A percentile compares a stretch with the other conserved stretches of the same genome.
Conservation (phyloP, 2,329 filamentous ascomycete species). For the Pleurostoma richardsiae region DNA sequence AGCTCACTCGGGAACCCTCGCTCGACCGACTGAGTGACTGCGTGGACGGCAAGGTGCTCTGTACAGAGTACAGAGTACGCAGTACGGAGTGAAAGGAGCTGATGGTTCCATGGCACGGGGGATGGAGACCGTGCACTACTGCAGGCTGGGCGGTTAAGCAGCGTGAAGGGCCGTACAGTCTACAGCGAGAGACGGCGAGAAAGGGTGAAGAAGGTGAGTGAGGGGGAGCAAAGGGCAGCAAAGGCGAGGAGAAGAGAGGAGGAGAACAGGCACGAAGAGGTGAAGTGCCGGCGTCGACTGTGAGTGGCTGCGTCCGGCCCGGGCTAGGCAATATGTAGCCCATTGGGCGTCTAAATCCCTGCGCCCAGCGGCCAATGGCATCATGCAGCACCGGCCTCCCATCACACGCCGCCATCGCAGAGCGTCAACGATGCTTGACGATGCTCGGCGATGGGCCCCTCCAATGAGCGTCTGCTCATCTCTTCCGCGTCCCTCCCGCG, state of each 20-base stretch:
- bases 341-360: conserved; percentile 34
- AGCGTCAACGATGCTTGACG: neutral
- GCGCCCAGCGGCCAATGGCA: conserved; percentile 22
- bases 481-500: too few relatives aligned
- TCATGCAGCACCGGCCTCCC: conserved; percentile 9
- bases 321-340: conserved; percentile 23
- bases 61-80: too few relatives aligned
- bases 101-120: too few relatives aligned
- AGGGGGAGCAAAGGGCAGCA: conserved; percentile 1
- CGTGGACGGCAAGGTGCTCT: too few relatives aligned
- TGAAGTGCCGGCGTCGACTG: neutral
- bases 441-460: too few relatives aligned
- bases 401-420: conserved; percentile 15
- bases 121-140: conserved; percentile 18
- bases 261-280: neutral
- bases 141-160: conserved; percentile 36
- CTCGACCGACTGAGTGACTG: too few relatives aligned
- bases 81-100: too few relatives aligned
- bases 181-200: conserved; percentile 7
- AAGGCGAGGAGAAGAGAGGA: neutral
- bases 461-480: too few relatives aligned
- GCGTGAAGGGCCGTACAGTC: conserved; percentile 15
- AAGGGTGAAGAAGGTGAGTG: conserved; percentile 1
- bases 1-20: too few relatives aligned
- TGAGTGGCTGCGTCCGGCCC: neutral